These are phyloP conservation scores for Cucumis melo DNA, from an alignment of 306 rosid species.

Conservation along the genomic window DNA sequence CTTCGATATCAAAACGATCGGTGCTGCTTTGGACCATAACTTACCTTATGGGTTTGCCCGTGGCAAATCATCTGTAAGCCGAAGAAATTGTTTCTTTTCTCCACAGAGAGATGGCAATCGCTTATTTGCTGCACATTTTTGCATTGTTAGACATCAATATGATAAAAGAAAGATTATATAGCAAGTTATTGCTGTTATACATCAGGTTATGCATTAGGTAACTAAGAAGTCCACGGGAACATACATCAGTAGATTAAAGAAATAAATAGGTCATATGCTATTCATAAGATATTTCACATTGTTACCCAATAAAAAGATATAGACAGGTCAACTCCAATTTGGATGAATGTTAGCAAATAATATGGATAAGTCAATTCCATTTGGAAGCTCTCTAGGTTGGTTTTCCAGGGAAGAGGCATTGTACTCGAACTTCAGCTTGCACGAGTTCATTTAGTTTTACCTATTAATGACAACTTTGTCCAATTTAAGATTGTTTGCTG, in stretches of 20 bases:
- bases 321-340: slow-evolving; percentile 15
- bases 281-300: slow-evolving; percentile 24
- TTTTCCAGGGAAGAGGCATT: slow-evolving; percentile 10
- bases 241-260: slow-evolving; percentile 27
- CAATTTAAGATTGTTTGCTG: not conserved
- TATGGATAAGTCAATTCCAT: slow-evolving; percentile 21
- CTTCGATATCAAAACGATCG: slow-evolving; percentile 25
- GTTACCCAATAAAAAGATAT: slow-evolving; percentile 40
- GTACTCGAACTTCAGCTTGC: not conserved
- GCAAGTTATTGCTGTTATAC: slow-evolving; percentile 17
- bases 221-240: slow-evolving; percentile 20
- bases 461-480: not conserved
- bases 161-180: not conserved
- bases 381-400: slow-evolving; percentile 10
- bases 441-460: not conserved
- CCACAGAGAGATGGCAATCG: slow-evolving; percentile 30
- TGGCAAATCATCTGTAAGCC: slow-evolving; percentile 28
- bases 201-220: slow-evolving; percentile 27
- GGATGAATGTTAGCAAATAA: slow-evolving; percentile 34
- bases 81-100: slow-evolving; percentile 26
- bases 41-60: slow-evolving; percentile 27
- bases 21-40: slow-evolving; percentile 23
- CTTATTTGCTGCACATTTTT: slow-evolving; percentile 28
- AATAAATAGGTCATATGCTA: slow-evolving; percentile 36
- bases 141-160: not conserved